Evolutionary conservation across 2,329 filamentous ascomycete species (phyloP).

Genomic region (Neofusicoccum cordaticola): DNA sequence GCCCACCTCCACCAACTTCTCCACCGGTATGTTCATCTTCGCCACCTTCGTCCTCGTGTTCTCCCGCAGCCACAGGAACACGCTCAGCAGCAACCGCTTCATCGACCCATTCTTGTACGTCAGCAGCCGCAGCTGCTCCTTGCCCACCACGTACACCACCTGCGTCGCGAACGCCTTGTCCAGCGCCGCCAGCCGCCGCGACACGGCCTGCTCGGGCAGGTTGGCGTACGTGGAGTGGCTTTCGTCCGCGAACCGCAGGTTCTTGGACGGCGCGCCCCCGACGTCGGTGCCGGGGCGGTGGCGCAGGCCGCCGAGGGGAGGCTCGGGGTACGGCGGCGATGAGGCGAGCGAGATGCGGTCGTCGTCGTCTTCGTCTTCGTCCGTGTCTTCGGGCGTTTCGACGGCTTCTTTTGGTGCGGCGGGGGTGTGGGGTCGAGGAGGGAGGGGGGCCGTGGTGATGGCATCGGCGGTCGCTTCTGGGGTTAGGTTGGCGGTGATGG

Average conservation of each 20-base stretch:
- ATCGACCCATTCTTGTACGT: slow-evolving; percentile 23
- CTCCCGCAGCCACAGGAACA: slow-evolving; percentile 64
- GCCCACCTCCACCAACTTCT: slow-evolving; percentile 65
- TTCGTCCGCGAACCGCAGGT: slow-evolving; percentile 6
- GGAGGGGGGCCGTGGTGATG: neutral
- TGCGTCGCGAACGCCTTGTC: slow-evolving; percentile 46
- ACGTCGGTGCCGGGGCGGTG: neutral
- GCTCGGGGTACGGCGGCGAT: neutral
- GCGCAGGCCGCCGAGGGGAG: neutral
- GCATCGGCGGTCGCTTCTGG: neutral
- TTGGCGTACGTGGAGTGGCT: neutral
- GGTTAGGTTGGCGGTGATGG: neutral
- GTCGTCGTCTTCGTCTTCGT: neutral
- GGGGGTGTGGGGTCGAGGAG: neutral
- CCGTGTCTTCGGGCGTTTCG: neutral
- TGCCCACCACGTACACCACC: slow-evolving; percentile 57
- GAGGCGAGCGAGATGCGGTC: slow-evolving; percentile 5
- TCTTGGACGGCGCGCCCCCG: neutral
- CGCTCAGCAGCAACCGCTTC: slow-evolving; percentile 47
- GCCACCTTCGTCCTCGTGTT: slow-evolving; percentile 66
- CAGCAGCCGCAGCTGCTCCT: slow-evolving; percentile 54
- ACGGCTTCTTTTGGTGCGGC: neutral
- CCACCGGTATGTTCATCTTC: slow-evolving; percentile 57
- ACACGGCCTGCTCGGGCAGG: slow-evolving; percentile 16
- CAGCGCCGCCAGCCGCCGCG: slow-evolving; percentile 33